phyloP scores from a whole-genome alignment of 2,329 filamentous ascomycete genomes.

The Exophiala aquamarina region DNA sequence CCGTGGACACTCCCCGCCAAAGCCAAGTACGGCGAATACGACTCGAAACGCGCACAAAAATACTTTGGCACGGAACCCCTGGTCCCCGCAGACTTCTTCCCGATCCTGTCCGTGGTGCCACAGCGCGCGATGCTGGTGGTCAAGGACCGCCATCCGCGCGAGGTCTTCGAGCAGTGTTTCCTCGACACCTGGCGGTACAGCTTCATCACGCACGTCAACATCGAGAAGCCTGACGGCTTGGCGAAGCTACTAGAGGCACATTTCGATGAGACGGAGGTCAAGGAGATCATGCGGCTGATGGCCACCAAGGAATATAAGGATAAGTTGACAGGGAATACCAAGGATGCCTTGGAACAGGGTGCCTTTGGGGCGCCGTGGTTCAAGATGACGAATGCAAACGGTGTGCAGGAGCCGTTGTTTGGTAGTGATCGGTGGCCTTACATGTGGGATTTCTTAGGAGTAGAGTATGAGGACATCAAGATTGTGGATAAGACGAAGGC shows the following conservation, averaged over 20 bases:
- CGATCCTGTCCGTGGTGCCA: conserved; percentile 51
- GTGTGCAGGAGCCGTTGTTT: conserved; percentile 67
- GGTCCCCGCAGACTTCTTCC: conserved; percentile 40
- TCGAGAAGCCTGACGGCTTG: conserved; percentile 60
- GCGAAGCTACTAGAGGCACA: conserved; percentile 37
- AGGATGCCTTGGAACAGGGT: conserved; percentile 61
- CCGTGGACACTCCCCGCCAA: conserved; percentile 71
- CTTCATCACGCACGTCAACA: conserved; percentile 62
- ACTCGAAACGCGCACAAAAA: conserved; percentile 49
- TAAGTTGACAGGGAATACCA: conserved; percentile 58
- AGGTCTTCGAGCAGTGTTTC: conserved; percentile 55
- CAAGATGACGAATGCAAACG: conserved; percentile 52
- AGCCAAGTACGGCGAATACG: conserved; percentile 56
- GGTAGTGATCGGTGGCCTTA: conserved; percentile 74
- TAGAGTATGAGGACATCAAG: conserved; percentile 42
- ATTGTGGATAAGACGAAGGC: conserved; percentile 11
- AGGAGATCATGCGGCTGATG: conserved; percentile 56
- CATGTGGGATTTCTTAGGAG: conserved; percentile 65
- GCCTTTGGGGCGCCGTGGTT: conserved; percentile 79
- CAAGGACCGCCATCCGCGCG: conserved; percentile 55
- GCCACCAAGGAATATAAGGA: conserved; percentile 52
- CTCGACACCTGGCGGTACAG: conserved; percentile 59
- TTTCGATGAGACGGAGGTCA: conserved; percentile 55
- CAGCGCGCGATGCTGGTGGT: conserved; percentile 67
- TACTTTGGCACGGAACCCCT: conserved; percentile 51